Conservation (phyloP, 768 basidiomycete species). For the Phylloporus sp. region DNA sequence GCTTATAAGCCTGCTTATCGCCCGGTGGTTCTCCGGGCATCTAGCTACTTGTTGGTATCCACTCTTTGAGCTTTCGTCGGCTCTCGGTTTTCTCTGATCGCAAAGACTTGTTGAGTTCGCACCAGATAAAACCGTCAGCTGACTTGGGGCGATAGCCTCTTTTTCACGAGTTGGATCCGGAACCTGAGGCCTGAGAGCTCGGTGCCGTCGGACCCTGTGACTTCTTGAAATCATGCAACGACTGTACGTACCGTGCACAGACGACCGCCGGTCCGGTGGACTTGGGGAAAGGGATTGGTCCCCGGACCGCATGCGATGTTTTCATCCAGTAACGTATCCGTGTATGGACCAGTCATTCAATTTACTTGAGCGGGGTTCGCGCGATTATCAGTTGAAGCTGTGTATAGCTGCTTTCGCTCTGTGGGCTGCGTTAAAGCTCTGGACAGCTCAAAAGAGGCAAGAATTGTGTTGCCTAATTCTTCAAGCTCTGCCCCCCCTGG, state of each 20-base stretch:
- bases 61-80: background rate
- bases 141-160: conserved; percentile 27
- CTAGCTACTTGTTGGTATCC: conserved; percentile 6
- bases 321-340: conserved; percentile 31
- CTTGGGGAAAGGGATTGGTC: conserved; percentile 34
- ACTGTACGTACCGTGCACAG: conserved; percentile 39
- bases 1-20: background rate
- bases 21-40: conserved; percentile 1
- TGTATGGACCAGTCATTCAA: background rate
- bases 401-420: conserved; percentile 16
- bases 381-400: background rate
- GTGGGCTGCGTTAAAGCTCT: conserved; percentile 8
- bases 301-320: conserved; percentile 33
- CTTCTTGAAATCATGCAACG: conserved; percentile 30
- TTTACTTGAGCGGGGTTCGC: conserved; percentile 16
- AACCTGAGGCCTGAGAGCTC: conserved; percentile 18
- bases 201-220: conserved; percentile 34
- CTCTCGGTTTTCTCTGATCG: conserved; percentile 19
- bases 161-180: conserved; percentile 14
- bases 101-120: conserved; percentile 20
- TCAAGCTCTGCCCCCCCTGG: conserved; percentile 32
- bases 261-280: conserved; percentile 32
- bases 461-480: conserved; percentile 32
- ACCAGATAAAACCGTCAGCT: conserved; percentile 26
- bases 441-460: conserved; percentile 4